These are phyloP conservation scores for Diplogelasinospora grovesii DNA, from an alignment of 495 filamentous ascomycete species.

Conservation along the genomic window DNA sequence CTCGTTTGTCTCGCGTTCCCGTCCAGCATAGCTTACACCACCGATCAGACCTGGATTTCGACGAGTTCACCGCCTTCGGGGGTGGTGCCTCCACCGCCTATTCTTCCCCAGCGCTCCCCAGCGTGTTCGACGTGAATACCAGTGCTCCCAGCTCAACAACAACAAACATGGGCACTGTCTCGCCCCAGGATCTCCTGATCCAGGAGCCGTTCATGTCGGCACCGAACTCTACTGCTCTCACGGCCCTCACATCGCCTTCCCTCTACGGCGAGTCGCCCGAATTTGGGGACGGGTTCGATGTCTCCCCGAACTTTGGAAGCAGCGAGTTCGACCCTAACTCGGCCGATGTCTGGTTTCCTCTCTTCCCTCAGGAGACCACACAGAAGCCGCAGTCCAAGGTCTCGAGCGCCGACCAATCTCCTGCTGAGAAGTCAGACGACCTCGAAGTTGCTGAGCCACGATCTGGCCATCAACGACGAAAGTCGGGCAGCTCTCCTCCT, in stretches of 20 bases:
- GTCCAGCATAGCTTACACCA: constrained; percentile 31
- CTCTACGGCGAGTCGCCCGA: constrained; percentile 69
- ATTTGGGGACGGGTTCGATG: constrained; percentile 59
- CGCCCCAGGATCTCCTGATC: constrained; percentile 75
- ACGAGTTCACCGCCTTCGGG: constrained; percentile 47
- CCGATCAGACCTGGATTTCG: constrained; percentile 41
- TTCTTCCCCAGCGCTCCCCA: constrained; percentile 45
- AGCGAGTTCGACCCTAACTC: constrained; percentile 39
- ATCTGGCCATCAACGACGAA: constrained; percentile 28
- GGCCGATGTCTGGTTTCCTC: constrained; percentile 51
- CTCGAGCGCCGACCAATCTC: constrained; percentile 35
- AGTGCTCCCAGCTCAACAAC: constrained; percentile 39
- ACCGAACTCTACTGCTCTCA: constrained; percentile 76
- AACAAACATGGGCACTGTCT: constrained; percentile 63
- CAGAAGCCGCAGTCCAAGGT: constrained; percentile 7
- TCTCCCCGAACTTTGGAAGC: constrained; percentile 61
- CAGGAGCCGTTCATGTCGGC: constrained; percentile 60
- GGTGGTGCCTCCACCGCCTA: constrained; percentile 43
- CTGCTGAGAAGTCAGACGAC: constrained; percentile 34
- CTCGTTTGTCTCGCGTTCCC: constrained; percentile 9
- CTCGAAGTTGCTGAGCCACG: constrained; percentile 28
- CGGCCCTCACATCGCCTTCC: constrained; percentile 77
- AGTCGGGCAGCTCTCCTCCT: constrained; percentile 42
- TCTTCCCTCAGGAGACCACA: constrained; percentile 53
- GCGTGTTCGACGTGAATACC: constrained; percentile 37